Evolutionary conservation across 768 basidiomycete genomes (phyloP), one percentile per base, ranked within the genome.

Genomic region (Lyophyllum decastes): DNA sequence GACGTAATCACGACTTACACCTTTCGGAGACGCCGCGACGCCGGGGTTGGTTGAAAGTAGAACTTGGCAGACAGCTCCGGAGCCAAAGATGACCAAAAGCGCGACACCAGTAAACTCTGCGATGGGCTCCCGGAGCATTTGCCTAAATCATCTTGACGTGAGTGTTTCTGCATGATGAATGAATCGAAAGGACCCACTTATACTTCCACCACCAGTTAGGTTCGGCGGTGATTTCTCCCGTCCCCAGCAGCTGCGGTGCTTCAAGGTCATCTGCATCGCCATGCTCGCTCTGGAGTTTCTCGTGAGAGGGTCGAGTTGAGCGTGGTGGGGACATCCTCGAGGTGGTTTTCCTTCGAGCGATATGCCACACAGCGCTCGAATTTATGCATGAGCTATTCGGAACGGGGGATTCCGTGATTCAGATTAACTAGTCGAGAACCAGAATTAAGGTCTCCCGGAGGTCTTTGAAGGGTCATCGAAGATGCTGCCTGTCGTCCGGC

Each of bases 51-150:
- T 61, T 2, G 81, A 80, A 27, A 85, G 72, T 16, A 76, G 74
- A 19, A 76, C 76, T 65, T 85, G 83, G 62, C 81, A 83, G 51
- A 76, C 69, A 35, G 73, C 76, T 52, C 79, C 83, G 33, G 67
- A 72, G 17, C 84, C 83, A 52, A 85, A 80, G 54, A 84, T 77
- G 57, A 82, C 66, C 9, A 84, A 70, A 35, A 84, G 72, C 79
- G 81, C 78, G 14, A 78, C 76, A 19, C 84, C 83, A 40, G 80
- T 59, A 63, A 84, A 85, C 64, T 85, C 83, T 21, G 82, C 84
- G 7, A 76, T 74, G 17, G 80, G 65, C 57, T 73, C 71, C 40
- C 70, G 68, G n/a, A 74, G 60, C 52, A 69, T 64, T 60, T 73
- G 70, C 21, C 72, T 72, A 26, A n/a, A 48, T 14, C 11, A 49